Evolutionary conservation across 148 eudicot species (phyloP).

Genomic region (Amaranthus palmeri): DNA sequence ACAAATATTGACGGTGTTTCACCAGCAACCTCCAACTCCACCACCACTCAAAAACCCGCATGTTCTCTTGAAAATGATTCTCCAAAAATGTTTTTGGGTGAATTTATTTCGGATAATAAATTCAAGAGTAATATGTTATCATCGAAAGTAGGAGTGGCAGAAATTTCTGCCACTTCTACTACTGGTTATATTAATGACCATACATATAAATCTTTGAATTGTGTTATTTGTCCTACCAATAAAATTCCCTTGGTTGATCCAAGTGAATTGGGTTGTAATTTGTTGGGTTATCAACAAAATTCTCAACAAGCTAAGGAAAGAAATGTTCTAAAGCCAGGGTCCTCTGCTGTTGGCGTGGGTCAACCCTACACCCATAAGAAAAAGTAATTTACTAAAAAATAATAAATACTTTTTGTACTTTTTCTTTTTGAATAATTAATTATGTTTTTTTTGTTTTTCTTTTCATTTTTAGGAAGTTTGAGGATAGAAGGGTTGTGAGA

Average conservation of each 20-base stretch:
- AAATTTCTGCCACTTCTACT: not conserved
- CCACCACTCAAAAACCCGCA: not conserved
- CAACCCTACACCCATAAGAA: not conserved
- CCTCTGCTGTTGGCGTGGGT: not conserved
- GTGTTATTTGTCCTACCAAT: not conserved
- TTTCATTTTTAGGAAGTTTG: conserved; percentile 35
- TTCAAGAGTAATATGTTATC: not conserved
- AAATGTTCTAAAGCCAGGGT: not conserved
- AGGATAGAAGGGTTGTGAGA: conserved; percentile 37
- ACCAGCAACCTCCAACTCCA: not conserved
- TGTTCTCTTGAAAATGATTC: not conserved
- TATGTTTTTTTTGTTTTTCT: not conserved
- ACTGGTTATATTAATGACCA: conserved; percentile 4
- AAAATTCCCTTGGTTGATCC: not conserved
- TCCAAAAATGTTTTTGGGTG: not conserved
- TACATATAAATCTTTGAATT: not conserved
- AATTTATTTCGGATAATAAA: not conserved
- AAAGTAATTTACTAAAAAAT: conserved; percentile 1
- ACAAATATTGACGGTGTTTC: not conserved
- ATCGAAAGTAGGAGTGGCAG: not conserved
- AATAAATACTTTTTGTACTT: not conserved
- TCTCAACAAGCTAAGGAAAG: not conserved
- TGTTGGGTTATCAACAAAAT: not conserved
- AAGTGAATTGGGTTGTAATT: not conserved
- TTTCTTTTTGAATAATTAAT: not conserved